Conservation (phyloP, 2,329 filamentous ascomycete genomes). For the Diaporthe citrichinensis region DNA sequence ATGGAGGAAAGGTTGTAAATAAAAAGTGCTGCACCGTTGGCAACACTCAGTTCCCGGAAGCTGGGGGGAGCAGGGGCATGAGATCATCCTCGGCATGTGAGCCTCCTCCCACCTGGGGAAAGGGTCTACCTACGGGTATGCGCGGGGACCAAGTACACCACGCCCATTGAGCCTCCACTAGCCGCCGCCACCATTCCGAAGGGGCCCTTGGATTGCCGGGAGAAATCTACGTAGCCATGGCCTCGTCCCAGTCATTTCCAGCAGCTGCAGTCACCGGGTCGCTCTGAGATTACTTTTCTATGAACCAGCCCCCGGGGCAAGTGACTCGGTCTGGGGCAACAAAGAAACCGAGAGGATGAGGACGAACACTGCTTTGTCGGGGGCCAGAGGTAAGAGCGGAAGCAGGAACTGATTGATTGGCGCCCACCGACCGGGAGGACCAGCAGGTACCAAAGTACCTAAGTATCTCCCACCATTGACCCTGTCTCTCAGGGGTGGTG, state of each 20-base stretch:
- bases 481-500: neutral
- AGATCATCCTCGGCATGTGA: conserved; percentile 41
- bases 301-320: neutral
- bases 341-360: neutral
- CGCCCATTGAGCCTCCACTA: conserved; percentile 35
- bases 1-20: neutral
- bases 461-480: neutral
- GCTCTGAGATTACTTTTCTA: neutral
- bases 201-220: neutral
- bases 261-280: neutral
- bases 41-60: neutral
- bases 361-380: neutral
- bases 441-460: neutral
- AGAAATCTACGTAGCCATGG: neutral
- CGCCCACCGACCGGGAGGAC: conserved; percentile 6
- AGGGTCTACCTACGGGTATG: conserved; percentile 15
- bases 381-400: neutral
- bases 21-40: neutral
- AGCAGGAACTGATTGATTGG: neutral
- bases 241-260: neutral
- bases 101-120: conserved; percentile 2
- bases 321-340: neutral
- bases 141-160: neutral
- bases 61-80: conserved; percentile 28
- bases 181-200: conserved; percentile 35